Evolutionary conservation across 2,329 filamentous ascomycete genomes (phyloP).

Genomic region (Rhynchosporium secalis): DNA sequence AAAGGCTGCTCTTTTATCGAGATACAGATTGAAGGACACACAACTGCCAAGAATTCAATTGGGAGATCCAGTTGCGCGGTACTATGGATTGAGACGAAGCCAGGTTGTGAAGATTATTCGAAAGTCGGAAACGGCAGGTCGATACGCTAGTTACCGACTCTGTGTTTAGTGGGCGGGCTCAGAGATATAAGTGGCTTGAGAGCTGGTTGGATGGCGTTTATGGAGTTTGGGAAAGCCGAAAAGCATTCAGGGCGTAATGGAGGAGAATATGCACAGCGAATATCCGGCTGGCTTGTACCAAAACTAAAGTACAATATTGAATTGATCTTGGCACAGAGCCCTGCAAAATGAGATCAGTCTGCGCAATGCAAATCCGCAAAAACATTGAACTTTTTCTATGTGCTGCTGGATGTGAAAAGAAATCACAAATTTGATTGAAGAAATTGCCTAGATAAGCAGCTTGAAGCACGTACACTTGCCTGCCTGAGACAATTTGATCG

Average conservation of each 20-base stretch:
- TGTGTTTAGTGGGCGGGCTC: conserved; percentile 52
- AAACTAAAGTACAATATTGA: background rate
- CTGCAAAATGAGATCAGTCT: background rate
- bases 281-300: conserved; percentile 25
- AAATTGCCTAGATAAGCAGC: no score
- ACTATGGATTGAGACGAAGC: conserved; percentile 84
- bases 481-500: no score
- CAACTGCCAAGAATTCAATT: conserved; percentile 91
- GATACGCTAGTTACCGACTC: conserved; percentile 90
- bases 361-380: background rate
- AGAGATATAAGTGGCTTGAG: background rate
- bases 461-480: no score
- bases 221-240: conserved; percentile 16
- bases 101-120: conserved; percentile 99
- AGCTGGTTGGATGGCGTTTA: conserved; percentile 20
- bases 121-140: conserved; percentile 89
- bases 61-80: conserved; percentile 89
- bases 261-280: conserved; percentile 23
- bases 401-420: no score
- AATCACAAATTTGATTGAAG: no score
- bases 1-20: conserved; percentile 79
- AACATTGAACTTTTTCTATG: background rate
- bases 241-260: conserved; percentile 28
- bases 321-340: conserved; percentile 1
- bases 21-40: conserved; percentile 95